phyloP scores from a whole-genome alignment of 2,329 filamentous ascomycete species.

The Aspergillus felis region DNA sequence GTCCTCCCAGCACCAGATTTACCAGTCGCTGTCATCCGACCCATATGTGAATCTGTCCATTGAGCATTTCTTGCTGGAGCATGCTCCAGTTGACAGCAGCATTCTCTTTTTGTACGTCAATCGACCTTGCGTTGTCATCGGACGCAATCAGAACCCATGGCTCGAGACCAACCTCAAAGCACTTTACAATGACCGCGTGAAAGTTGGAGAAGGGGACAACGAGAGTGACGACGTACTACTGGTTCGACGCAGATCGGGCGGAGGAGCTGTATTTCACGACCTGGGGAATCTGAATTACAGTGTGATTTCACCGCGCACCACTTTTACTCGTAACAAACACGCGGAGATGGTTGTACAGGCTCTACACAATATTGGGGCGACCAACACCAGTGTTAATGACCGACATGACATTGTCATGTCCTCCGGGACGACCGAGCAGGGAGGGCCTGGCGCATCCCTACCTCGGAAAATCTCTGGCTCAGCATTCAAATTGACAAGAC shows the following conservation, averaged over 20 bases:
- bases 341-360: conserved; percentile 92
- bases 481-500: conserved; percentile 84
- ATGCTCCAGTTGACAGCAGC: conserved; percentile 65
- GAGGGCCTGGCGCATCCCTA: conserved; percentile 24
- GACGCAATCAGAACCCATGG: conserved; percentile 98
- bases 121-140: conserved; percentile 80
- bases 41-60: conserved; percentile 90
- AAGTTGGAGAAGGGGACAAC: conserved; percentile 9
- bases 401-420: conserved; percentile 89
- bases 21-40: conserved; percentile 64
- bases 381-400: conserved; percentile 72
- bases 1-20: conserved; percentile 57
- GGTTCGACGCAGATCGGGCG: conserved; percentile 80
- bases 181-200: conserved; percentile 45
- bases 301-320: conserved; percentile 73
- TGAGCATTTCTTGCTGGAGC: conserved; percentile 82
- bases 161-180: conserved; percentile 74
- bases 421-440: conserved; percentile 22
- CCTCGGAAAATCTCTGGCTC: conserved; percentile 85
- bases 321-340: conserved; percentile 80
- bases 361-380: conserved; percentile 49
- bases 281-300: conserved; percentile 90
- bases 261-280: conserved; percentile 93
- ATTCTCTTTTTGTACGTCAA: conserved; percentile 88
- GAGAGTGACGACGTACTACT: conserved; percentile 50